These are phyloP conservation scores for barley (Hordeum vulgare) DNA, from an alignment of 176 grass and related monocot species.

Conservation along the genomic window DNA sequence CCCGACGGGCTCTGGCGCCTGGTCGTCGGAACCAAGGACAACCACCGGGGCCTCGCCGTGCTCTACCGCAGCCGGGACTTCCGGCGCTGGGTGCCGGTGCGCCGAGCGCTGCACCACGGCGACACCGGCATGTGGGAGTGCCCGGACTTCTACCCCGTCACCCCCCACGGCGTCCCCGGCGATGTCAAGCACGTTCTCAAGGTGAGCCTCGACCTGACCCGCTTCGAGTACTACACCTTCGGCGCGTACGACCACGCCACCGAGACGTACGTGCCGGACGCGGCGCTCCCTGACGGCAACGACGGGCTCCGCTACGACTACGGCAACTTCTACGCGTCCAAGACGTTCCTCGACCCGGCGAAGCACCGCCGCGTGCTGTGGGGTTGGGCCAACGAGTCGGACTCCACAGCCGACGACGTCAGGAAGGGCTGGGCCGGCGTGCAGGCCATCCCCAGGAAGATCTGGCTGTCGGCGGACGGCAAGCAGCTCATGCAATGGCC, in stretches of 20 bases:
- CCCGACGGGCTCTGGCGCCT: constrained; percentile 52
- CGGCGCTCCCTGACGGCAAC: constrained; percentile 25
- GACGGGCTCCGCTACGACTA: constrained; percentile 54
- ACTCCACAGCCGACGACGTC: constrained; percentile 24
- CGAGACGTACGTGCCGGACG: constrained; percentile 57
- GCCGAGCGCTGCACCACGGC: constrained; percentile 27
- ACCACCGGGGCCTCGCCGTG: constrained; percentile 25
- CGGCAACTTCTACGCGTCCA: constrained; percentile 88
- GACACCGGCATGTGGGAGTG: constrained; percentile 95
- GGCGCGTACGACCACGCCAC: constrained; percentile 44
- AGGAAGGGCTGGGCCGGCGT: constrained; percentile 69
- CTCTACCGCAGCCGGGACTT: constrained; percentile 61
- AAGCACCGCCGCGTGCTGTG: constrained; percentile 55
- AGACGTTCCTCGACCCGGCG: constrained; percentile 46
- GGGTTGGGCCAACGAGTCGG: constrained; percentile 74
- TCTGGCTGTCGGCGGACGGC: constrained; percentile 46
- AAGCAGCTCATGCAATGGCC: constrained; percentile 78
- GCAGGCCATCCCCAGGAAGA: constrained; percentile 57
- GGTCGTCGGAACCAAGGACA: constrained; percentile 38
- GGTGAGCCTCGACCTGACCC: constrained; percentile 54
- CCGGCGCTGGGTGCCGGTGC: constrained; percentile 17
- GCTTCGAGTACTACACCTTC: constrained; percentile 60
- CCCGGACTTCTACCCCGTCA: constrained; percentile 71
- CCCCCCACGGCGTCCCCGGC: background rate
- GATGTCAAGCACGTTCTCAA: constrained; percentile 49